These are phyloP conservation scores for Rhizopogon vinicolor DNA, from an alignment of 768 basidiomycete species.

Conservation along the genomic window DNA sequence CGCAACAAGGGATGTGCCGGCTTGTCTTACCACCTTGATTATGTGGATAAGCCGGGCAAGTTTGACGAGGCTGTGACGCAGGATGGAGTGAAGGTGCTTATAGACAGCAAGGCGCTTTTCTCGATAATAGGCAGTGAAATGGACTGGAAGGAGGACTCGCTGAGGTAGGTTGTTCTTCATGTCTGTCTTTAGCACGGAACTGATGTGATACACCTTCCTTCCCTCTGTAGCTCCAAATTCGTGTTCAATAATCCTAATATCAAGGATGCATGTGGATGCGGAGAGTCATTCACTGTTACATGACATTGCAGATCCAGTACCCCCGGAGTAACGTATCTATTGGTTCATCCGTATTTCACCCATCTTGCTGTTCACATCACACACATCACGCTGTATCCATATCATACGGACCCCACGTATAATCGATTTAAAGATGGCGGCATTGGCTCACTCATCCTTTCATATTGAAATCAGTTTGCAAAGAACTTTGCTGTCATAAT, in stretches of 20 bases:
- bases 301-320: conserved; percentile 9
- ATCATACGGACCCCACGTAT: conserved; percentile 12
- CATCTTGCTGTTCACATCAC: conserved; percentile 1
- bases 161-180: conserved; percentile 56
- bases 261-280: conserved; percentile 92
- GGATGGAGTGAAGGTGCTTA: conserved; percentile 88
- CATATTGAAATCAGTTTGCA: background rate
- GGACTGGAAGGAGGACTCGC: conserved; percentile 94
- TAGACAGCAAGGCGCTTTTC: conserved; percentile 96
- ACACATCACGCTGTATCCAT: conserved; percentile 22
- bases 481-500: background rate
- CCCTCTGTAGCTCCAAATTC: conserved; percentile 60
- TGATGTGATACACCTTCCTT: background rate
- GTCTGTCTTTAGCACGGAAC: background rate
- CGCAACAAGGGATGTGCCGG: conserved; percentile 98
- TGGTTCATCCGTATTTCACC: background rate
- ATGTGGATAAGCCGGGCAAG: conserved; percentile 82
- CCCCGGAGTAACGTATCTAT: background rate
- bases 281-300: conserved; percentile 80
- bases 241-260: conserved; percentile 90
- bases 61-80: conserved; percentile 98
- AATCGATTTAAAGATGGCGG: conserved; percentile 8
- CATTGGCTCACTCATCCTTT: background rate
- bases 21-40: conserved; percentile 82
- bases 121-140: conserved; percentile 98